Evolutionary conservation across 768 basidiomycete species (phyloP).

Genomic region (Termitomyces titanicus): DNA sequence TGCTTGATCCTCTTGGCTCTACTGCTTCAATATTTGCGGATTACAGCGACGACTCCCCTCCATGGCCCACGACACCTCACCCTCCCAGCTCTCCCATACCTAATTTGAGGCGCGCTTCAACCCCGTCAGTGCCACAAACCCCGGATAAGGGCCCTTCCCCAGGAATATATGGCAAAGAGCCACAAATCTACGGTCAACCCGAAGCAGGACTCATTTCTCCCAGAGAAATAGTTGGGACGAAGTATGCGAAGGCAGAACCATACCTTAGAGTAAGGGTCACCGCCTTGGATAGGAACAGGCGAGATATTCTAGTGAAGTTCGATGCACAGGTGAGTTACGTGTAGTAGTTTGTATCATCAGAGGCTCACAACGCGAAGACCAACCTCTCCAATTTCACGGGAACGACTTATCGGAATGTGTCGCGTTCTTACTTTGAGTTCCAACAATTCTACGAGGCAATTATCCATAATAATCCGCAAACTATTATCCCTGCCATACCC

Average conservation of each 20-base stretch:
- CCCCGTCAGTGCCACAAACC: conserved; percentile 42
- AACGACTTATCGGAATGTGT: conserved; percentile 88
- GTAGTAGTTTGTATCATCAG: background rate
- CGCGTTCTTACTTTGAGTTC: conserved; percentile 93
- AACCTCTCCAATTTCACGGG: conserved; percentile 91
- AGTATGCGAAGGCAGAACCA: conserved; percentile 73
- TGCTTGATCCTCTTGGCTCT: conserved; percentile 74
- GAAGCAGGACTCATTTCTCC: conserved; percentile 83
- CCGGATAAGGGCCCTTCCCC: conserved; percentile 50
- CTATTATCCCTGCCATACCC: conserved; percentile 93
- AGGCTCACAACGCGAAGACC: conserved; percentile 50
- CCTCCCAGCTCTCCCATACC: conserved; percentile 67
- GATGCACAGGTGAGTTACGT: conserved; percentile 80
- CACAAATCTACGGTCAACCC: conserved; percentile 85
- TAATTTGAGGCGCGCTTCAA: conserved; percentile 59
- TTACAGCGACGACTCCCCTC: conserved; percentile 45
- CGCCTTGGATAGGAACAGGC: conserved; percentile 88
- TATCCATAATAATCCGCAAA: conserved; percentile 89
- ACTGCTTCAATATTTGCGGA: conserved; percentile 53
- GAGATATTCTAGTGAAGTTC: conserved; percentile 90
- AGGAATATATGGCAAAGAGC: conserved; percentile 72
- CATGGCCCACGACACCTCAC: conserved; percentile 84
- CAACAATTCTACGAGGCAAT: conserved; percentile 91
- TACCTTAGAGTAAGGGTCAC: conserved; percentile 89
- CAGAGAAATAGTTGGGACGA: conserved; percentile 52